A percentile compares a stretch with the other conserved stretches of the same genome.
These are phyloP conservation scores for Chytriomyces sp. DNA, from an alignment of 192 early-diverging fungal genomes.

Conservation along the genomic window DNA sequence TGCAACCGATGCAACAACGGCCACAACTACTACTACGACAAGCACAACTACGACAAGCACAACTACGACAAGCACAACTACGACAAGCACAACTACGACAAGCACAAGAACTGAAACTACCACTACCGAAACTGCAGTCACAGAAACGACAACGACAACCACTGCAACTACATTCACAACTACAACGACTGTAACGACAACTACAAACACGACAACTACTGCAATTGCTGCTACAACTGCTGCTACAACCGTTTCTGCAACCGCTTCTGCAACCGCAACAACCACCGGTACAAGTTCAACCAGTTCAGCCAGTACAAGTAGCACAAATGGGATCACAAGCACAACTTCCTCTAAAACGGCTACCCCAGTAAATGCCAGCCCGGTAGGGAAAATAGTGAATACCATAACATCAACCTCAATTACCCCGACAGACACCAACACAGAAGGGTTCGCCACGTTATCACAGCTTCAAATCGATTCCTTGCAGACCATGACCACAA, in stretches of 20 bases:
- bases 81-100: constrained; percentile 2
- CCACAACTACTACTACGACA: too few relatives aligned
- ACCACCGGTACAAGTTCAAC: background rate
- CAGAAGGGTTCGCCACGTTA: too few relatives aligned
- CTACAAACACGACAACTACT: too few relatives aligned
- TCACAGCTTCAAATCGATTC: too few relatives aligned
- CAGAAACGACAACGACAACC: background rate
- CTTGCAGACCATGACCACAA: too few relatives aligned
- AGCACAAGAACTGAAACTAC: background rate
- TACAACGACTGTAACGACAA: background rate
- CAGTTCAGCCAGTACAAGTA: background rate
- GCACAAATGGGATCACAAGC: background rate
- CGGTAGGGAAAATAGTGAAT: background rate
- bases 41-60: background rate
- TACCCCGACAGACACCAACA: too few relatives aligned
- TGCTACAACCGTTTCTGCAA: too few relatives aligned
- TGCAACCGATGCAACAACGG: background rate
- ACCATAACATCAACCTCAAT: background rate
- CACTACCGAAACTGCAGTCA: background rate
- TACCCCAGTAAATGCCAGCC: background rate
- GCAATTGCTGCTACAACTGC: too few relatives aligned
- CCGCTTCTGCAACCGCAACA: too few relatives aligned
- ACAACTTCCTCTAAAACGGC: background rate
- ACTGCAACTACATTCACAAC: background rate
- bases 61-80: background rate